Conservation (phyloP, 371 early-diverging fungal species). For the Mucor lusitanicus region DNA sequence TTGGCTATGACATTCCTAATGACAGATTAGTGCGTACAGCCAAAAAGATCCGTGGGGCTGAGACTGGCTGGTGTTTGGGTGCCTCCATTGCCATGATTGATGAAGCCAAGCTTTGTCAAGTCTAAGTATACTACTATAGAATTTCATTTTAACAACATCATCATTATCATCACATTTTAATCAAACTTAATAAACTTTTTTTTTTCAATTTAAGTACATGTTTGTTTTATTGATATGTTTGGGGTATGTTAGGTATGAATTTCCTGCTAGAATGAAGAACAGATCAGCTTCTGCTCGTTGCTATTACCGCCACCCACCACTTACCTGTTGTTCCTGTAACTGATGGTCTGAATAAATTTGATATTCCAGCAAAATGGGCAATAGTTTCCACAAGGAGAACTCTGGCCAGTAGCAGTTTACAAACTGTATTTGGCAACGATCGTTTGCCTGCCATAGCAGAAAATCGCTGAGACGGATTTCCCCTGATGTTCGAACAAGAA, state of each 20-base stretch:
- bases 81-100: constrained; percentile 79
- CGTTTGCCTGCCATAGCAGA: constrained; percentile 90
- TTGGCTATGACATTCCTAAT: constrained; percentile 77
- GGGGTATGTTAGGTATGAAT: not conserved
- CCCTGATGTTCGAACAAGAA: constrained; percentile 97
- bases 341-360: constrained; percentile 60
- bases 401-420: constrained; percentile 93
- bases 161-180: not conserved
- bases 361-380: constrained; percentile 82
- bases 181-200: not conserved
- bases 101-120: constrained; percentile 21
- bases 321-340: constrained; percentile 1
- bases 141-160: not conserved
- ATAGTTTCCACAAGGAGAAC: constrained; percentile 84
- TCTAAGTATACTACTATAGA: not conserved
- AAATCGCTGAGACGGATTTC: constrained; percentile 98
- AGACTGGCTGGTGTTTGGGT: constrained; percentile 94
- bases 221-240: not conserved
- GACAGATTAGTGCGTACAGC: constrained; percentile 70
- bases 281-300: not conserved
- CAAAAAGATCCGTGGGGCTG: constrained; percentile 87
- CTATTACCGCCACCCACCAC: not conserved
- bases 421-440: constrained; percentile 82
- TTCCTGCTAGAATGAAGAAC: not conserved
- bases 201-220: not conserved